Conservation (phyloP, 2,329 filamentous ascomycete species). For the Arthrobotrys megalospora region DNA sequence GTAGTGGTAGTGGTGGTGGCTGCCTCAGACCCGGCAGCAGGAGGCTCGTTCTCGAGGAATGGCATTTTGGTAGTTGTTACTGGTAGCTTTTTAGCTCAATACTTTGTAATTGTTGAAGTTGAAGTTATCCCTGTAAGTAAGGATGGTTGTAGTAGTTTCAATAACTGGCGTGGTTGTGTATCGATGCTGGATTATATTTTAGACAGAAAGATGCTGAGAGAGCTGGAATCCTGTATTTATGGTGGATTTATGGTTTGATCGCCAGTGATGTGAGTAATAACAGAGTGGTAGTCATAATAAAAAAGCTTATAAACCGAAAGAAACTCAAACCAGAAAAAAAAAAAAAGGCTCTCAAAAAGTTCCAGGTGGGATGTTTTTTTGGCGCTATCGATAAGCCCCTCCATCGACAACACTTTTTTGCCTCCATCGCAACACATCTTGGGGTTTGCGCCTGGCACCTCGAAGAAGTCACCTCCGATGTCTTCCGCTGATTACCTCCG, state of each 20-base stretch:
- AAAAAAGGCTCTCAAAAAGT: neutral
- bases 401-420: conserved; percentile 22
- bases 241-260: neutral
- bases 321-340: neutral
- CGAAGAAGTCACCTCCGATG: neutral
- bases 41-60: conserved; percentile 49
- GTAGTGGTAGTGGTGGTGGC: conserved; percentile 39
- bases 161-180: too few relatives aligned
- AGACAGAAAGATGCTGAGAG: too few relatives aligned
- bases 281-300: neutral
- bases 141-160: too few relatives aligned
- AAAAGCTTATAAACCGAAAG: neutral
- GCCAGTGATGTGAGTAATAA: conserved; percentile 13
- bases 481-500: conserved; percentile 2
- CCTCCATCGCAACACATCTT: conserved; percentile 6
- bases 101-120: neutral
- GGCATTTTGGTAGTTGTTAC: conserved; percentile 33
- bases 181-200: too few relatives aligned
- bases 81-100: neutral
- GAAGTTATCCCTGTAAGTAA: too few relatives aligned
- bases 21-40: conserved; percentile 11
- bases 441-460: neutral
- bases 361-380: conserved; percentile 31
- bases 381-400: conserved; percentile 60
- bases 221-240: too few relatives aligned